Percentiles rank a stretch among this genome's conserved stretches.
phyloP scores from a whole-genome alignment of 2,329 filamentous ascomycete genomes.

The Trichoderma koningii region DNA sequence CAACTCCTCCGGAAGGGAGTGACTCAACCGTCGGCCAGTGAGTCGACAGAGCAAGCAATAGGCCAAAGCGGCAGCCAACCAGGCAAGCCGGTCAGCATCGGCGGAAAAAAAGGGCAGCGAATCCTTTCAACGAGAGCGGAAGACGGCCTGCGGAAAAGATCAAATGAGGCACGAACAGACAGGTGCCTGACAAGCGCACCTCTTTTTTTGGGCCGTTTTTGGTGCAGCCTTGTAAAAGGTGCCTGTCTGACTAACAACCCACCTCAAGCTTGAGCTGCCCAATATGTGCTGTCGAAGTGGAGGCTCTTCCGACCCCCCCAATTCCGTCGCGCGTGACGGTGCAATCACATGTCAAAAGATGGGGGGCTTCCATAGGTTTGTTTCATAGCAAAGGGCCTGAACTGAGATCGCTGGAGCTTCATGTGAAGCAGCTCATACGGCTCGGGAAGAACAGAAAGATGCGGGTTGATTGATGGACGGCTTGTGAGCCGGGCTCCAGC shows the following conservation, averaged over 20 bases:
- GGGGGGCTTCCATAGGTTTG: neutral
- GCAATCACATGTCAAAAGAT: slow-evolving; percentile 24
- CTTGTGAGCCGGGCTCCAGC: slow-evolving; percentile 12
- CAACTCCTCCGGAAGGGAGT: slow-evolving; percentile 3
- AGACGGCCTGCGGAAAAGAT: neutral
- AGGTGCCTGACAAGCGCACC: slow-evolving; percentile 7
- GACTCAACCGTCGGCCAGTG: slow-evolving; percentile 19
- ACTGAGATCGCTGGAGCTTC: too few species aligned
- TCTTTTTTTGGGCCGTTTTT: neutral
- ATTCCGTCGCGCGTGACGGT: slow-evolving; percentile 16
- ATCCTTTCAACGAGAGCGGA: neutral
- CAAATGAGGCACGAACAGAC: neutral
- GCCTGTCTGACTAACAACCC: neutral
- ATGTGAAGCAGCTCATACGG: too few species aligned
- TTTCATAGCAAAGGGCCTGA: too few species aligned
- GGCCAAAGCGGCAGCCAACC: slow-evolving; percentile 23
- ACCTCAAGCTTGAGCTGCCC: too few species aligned
- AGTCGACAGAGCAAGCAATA: slow-evolving; percentile 17
- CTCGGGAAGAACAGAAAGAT: neutral
- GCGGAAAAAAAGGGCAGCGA: slow-evolving; percentile 1
- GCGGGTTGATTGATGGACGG: neutral
- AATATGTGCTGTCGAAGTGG: neutral
- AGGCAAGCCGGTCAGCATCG: slow-evolving; percentile 24
- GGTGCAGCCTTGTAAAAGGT: neutral
- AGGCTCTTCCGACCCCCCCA: neutral